Base-by-base conservation (phyloP, 2,329 filamentous ascomycete genomes). In the Colletotrichum sublineola region DNA sequence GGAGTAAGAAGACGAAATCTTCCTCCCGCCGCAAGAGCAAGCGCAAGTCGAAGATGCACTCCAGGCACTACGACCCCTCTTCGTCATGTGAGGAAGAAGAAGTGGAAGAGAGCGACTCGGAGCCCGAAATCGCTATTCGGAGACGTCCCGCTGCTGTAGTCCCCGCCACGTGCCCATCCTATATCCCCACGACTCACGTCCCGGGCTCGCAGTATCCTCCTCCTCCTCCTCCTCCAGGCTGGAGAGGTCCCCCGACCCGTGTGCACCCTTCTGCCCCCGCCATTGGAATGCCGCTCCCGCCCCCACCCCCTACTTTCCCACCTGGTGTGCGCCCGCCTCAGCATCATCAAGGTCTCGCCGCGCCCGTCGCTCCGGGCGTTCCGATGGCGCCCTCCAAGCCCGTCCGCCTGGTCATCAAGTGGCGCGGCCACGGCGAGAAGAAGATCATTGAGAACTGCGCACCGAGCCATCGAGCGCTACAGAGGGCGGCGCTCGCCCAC, bases 391-490 rank as follows among this genome's bases (percentile, higher is more conserved):
- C 76, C 58, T 66, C 63, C 53, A 78, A 55, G 50, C 68, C 71
- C 1, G 75, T 80, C 11, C 74, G 78, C 24, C 74, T 81, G 46
- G 73, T 73, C 60, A 75, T 81, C 67, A 69, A 55, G 58, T 80
- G 78, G 79, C 48, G 60, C 6, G 77, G 76, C 46, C 78, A 77
- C 29, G 80, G 79, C 52, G 74, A 77, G 73, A 75, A 76, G 50
- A 79, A 78, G 58, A 72, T 81, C 62, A 74, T 80, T 38, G 80
- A 77, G 20, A 72, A 77, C 50, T 77, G 78, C 60, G 66, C 52
- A 20, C 44, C 68, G 46, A 61, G 72, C 15, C 62, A 68, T 18
- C 71, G 67, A 9, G 60, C 56, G 3, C 61, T 73, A 33, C 61
- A 71, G 53, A 36, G 63, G 24, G 83, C 62, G 33, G 71, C 67